These are phyloP conservation scores for Fusarium musae DNA, from an alignment of 2,329 filamentous ascomycete species.

Conservation along the genomic window DNA sequence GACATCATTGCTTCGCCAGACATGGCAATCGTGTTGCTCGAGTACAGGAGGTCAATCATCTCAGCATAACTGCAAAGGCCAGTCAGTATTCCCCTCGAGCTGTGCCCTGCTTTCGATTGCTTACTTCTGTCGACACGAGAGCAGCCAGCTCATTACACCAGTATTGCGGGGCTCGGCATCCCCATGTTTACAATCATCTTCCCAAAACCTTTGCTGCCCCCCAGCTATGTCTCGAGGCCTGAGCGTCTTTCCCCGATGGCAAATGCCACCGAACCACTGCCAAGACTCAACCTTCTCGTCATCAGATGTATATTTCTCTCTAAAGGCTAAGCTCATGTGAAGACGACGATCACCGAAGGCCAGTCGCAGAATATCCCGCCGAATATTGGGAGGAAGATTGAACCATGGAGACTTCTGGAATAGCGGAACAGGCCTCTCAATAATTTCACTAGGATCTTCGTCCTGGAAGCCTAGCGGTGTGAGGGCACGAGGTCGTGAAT, in stretches of 20 bases:
- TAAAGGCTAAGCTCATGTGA: background rate
- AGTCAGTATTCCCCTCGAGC: background rate
- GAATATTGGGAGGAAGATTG: background rate
- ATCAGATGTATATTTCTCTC: fast-evolving
- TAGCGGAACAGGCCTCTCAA: background rate
- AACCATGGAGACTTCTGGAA: slow-evolving; percentile 2
- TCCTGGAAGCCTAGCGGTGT: background rate
- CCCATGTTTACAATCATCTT: background rate
- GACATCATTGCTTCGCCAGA: background rate
- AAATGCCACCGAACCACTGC: background rate
- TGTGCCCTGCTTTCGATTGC: background rate
- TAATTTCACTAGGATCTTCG: background rate
- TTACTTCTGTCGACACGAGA: slow-evolving; percentile 22
- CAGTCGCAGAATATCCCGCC: background rate
- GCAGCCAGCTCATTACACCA: background rate
- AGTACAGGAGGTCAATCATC: slow-evolving; percentile 2
- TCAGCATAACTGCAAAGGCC: background rate
- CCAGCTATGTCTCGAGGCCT: background rate
- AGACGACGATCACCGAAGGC: background rate
- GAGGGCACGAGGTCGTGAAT: background rate
- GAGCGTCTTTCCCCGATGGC: background rate
- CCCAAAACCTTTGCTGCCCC: background rate
- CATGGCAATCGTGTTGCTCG: background rate
- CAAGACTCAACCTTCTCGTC: background rate
- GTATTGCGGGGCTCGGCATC: fast-evolving